Conservation (phyloP, 306 rosid genomes). For the Cicer arietinum region DNA sequence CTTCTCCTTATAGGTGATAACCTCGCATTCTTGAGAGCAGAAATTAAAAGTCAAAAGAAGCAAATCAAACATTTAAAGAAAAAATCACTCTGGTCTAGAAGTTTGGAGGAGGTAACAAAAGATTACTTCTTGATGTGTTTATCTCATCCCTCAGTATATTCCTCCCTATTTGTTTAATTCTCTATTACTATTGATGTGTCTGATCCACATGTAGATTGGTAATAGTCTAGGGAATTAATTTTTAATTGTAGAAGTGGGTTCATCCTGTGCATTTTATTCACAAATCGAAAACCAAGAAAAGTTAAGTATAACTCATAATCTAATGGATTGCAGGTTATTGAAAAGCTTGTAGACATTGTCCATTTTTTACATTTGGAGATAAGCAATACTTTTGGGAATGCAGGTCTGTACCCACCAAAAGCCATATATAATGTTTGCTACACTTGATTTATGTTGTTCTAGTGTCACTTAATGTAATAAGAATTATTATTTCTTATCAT, state of each 20-base stretch:
- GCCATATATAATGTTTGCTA: slow-evolving; percentile 29
- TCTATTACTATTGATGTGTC: slow-evolving; percentile 15
- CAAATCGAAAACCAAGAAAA: slow-evolving; percentile 15
- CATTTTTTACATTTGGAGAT: slow-evolving; percentile 70
- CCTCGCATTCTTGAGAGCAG: slow-evolving; percentile 64
- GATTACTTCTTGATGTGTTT: slow-evolving; percentile 40
- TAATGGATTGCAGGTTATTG: slow-evolving; percentile 70
- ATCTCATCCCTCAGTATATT: slow-evolving; percentile 33
- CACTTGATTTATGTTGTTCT: slow-evolving; percentile 26
- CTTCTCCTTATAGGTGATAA: slow-evolving; percentile 60
- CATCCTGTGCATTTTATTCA: slow-evolving; percentile 29
- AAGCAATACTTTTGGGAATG: slow-evolving; percentile 55
- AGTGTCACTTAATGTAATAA: slow-evolving; percentile 17
- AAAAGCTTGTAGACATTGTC: slow-evolving; percentile 77
- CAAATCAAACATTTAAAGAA: slow-evolving; percentile 72
- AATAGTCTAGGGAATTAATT: slow-evolving; percentile 16
- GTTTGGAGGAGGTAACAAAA: slow-evolving; percentile 82
- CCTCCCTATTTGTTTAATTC: slow-evolving; percentile 12
- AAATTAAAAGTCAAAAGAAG: slow-evolving; percentile 73
- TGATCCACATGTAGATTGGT: neutral
- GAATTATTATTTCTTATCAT: neutral
- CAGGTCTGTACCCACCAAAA: slow-evolving; percentile 55
- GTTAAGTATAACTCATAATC: slow-evolving; percentile 10
- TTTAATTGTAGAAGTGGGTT: slow-evolving; percentile 18
- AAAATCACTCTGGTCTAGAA: slow-evolving; percentile 84